phyloP scores from a whole-genome alignment of 192 early-diverging fungal species.

The Mortierella claussenii region DNA sequence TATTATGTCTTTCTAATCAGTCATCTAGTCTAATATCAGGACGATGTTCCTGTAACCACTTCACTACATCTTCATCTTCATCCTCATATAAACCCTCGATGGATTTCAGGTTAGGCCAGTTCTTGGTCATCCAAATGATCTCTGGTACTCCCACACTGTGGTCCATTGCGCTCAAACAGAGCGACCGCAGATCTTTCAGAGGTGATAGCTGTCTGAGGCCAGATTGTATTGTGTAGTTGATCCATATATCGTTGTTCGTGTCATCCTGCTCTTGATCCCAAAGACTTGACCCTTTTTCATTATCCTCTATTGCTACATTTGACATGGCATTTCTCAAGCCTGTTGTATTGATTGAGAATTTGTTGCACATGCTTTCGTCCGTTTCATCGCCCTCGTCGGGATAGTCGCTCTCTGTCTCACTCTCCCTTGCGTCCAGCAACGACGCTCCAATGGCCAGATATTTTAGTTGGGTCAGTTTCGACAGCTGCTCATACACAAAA shows the following conservation, averaged over 20 bases:
- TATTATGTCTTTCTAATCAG: background rate
- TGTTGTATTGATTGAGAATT: background rate
- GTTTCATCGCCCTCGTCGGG: background rate
- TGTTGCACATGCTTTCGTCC: background rate
- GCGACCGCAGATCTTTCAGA: conserved; percentile 13
- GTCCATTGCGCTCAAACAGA: background rate
- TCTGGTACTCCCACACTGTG: conserved; percentile 14
- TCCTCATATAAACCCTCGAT: conserved; percentile 31
- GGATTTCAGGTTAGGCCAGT: conserved; percentile 14
- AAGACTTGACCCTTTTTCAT: background rate
- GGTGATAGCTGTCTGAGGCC: conserved; percentile 7
- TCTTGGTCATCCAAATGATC: conserved; percentile 28
- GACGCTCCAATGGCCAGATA: conserved; percentile 13
- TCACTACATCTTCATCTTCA: conserved; percentile 6
- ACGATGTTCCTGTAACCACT: conserved; percentile 13
- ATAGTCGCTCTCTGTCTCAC: background rate
- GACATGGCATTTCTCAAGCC: background rate
- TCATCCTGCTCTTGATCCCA: conserved; percentile 2
- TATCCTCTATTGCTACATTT: background rate
- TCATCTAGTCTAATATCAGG: conserved; percentile 16
- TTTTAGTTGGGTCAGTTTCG: conserved; percentile 16
- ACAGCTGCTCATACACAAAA: conserved; percentile 35
- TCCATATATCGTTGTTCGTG: conserved; percentile 10
- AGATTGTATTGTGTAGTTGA: conserved; percentile 26
- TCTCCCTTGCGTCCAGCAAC: background rate